A percentile compares a stretch with the other conserved stretches of the same genome.
These are phyloP conservation scores for Bimuria novae-zelandiae DNA, from an alignment of 2,329 filamentous ascomycete species.

Conservation along the genomic window DNA sequence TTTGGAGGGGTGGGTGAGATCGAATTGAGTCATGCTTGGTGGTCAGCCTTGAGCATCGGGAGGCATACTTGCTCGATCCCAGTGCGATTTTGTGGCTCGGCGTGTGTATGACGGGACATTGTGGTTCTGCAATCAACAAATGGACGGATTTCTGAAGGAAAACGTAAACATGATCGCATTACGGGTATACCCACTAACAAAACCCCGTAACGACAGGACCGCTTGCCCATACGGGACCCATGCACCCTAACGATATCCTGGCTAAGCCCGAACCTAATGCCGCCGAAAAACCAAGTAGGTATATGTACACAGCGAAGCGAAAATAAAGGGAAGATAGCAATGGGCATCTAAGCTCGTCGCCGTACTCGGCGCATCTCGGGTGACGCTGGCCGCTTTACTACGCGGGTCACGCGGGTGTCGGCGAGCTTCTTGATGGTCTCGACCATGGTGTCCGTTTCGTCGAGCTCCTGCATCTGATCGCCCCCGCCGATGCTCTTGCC, in stretches of 20 bases:
- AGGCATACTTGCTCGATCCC: too few relatives aligned
- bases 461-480: constrained; percentile 78
- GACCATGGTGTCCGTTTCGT: constrained; percentile 65
- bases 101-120: too few relatives aligned
- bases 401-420: constrained; percentile 64
- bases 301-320: constrained; percentile 1
- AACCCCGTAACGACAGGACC: background rate
- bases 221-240: background rate
- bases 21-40: too few relatives aligned
- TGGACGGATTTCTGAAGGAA: too few relatives aligned
- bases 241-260: background rate
- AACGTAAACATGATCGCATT: constrained; percentile 7
- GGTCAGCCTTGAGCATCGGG: too few relatives aligned
- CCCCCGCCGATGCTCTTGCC: constrained; percentile 88
- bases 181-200: constrained; percentile 6
- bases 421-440: constrained; percentile 75
- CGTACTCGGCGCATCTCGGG: constrained; percentile 13
- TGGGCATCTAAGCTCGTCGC: background rate
- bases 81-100: too few relatives aligned
- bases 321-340: background rate
- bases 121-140: too few relatives aligned
- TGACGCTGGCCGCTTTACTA: constrained; percentile 1
- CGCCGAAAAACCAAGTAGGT: background rate
- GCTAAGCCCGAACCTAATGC: background rate
- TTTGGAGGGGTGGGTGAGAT: too few relatives aligned